A percentile compares a stretch with the other conserved stretches of the same genome.
phyloP scores from a whole-genome alignment of 2,329 filamentous ascomycete species.

The Arachnopeziza araneosa region DNA sequence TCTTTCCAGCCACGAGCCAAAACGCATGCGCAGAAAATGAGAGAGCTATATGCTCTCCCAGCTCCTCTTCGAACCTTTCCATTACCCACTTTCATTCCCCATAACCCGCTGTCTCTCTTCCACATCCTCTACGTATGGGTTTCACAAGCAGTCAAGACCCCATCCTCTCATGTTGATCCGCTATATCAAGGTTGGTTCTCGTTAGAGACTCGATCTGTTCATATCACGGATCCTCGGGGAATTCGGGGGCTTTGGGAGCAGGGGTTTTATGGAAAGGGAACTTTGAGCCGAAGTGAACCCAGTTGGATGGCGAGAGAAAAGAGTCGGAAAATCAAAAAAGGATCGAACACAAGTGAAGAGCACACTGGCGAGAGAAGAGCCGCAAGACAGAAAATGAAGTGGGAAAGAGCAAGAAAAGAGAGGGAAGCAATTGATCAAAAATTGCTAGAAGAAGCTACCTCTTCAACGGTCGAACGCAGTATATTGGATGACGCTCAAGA shows the following conservation, averaged over 20 bases:
- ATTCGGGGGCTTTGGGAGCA: constrained; percentile 88
- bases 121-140: constrained; percentile 75
- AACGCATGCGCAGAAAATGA: constrained; percentile 42
- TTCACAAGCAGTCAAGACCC: constrained; percentile 61
- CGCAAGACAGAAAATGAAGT: constrained; percentile 78
- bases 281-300: constrained; percentile 86
- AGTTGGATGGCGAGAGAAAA: constrained; percentile 86
- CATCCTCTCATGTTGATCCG: constrained; percentile 57
- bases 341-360: constrained; percentile 72
- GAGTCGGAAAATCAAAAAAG: constrained; percentile 59
- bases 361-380: constrained; percentile 70
- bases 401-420: constrained; percentile 84
- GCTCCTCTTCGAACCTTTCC: constrained; percentile 78
- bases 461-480: not conserved
- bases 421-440: constrained; percentile 76
- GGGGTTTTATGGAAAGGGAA: constrained; percentile 96
- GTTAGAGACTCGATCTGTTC: constrained; percentile 73
- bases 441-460: constrained; percentile 44
- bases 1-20: constrained; percentile 8
- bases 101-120: constrained; percentile 84
- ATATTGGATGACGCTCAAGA: not conserved
- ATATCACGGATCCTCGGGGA: constrained; percentile 70
- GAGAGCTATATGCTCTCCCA: constrained; percentile 75
- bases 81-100: constrained; percentile 81
- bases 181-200: constrained; percentile 75